Evolutionary conservation across 2,329 filamentous ascomycete species (phyloP).

Genomic region (Thielaviopsis populi): DNA sequence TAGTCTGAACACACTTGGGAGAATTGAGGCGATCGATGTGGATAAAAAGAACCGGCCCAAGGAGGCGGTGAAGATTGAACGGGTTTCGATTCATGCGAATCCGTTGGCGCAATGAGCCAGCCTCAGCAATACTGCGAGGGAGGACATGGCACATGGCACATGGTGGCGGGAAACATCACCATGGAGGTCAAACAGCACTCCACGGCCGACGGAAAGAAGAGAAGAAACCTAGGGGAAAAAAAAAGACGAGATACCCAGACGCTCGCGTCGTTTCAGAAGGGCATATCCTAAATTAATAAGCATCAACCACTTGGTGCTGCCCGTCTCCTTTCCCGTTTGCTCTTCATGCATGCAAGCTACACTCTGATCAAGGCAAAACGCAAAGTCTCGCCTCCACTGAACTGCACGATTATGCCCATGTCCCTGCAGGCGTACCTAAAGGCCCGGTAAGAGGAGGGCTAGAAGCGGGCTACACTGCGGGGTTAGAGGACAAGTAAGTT

Average conservation of each 20-base stretch:
- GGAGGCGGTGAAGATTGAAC: constrained; percentile 50
- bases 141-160: background rate
- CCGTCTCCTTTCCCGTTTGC: background rate
- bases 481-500: no score
- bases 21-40: constrained; percentile 55
- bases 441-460: background rate
- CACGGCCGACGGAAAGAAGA: background rate
- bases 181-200: constrained; percentile 12
- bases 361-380: background rate
- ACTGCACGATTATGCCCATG: background rate
- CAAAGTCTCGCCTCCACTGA: background rate
- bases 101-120: constrained; percentile 46
- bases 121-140: background rate
- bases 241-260: background rate
- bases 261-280: no score
- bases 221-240: background rate
- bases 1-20: constrained; percentile 48
- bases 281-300: background rate
- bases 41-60: constrained; percentile 67
- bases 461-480: background rate
- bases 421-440: background rate
- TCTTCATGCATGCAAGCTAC: background rate
- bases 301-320: background rate
- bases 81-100: constrained; percentile 63
- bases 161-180: no score